phyloP scores from a whole-genome alignment of 2,329 filamentous ascomycete genomes.

The Penicillium sp. region DNA sequence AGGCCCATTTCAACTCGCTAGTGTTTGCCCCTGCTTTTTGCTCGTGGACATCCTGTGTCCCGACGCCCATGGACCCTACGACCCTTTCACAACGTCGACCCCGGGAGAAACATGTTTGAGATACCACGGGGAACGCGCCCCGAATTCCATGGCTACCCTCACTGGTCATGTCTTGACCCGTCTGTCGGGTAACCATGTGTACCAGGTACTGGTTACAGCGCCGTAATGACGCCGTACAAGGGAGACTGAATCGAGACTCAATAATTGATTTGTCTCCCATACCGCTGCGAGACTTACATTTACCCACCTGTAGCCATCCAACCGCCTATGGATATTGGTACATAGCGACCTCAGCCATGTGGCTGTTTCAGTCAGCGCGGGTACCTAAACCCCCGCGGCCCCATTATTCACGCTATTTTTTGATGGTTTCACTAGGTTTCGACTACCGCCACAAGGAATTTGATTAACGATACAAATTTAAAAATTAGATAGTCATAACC shows the following conservation, averaged over 20 bases:
- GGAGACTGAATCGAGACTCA: neutral
- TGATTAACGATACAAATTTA: neutral
- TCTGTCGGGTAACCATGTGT: slow-evolving; percentile 6
- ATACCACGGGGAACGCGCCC: slow-evolving; percentile 1
- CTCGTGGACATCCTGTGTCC: neutral
- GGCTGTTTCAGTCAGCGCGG: neutral
- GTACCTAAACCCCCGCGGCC: neutral
- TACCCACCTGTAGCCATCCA: too few species aligned
- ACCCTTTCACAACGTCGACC: neutral
- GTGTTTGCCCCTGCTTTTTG: neutral
- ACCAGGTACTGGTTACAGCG: neutral
- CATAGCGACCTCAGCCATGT: neutral
- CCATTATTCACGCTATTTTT: neutral
- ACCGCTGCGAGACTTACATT: neutral
- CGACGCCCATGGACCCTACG: neutral
- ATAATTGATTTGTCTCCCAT: neutral
- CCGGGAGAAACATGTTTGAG: slow-evolving; percentile 2
- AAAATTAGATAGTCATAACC: neutral
- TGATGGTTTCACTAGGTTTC: neutral
- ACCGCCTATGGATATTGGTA: neutral
- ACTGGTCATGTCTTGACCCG: neutral
- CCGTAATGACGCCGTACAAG: neutral
- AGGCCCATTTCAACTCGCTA: neutral
- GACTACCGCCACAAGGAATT: neutral
- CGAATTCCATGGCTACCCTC: neutral